Evolutionary conservation across 106 monocot species (phyloP).

Genomic region (Alisma plantagoaquatica): DNA sequence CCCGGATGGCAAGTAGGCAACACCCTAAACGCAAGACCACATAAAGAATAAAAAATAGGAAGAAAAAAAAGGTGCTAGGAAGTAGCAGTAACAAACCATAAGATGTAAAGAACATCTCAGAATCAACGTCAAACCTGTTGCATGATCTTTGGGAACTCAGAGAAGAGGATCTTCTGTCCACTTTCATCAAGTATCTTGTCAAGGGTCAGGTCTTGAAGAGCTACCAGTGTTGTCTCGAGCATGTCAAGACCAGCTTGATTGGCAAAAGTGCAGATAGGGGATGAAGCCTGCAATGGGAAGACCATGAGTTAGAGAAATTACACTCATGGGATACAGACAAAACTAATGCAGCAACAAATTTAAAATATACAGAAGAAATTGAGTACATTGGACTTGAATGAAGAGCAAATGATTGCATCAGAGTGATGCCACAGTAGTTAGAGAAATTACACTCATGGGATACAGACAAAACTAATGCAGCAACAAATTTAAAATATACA

Average conservation of each 20-base stretch:
- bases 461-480: no score
- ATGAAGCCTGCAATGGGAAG: conserved; percentile 13
- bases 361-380: no score
- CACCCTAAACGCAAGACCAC: conserved; percentile 41
- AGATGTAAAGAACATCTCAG: no score
- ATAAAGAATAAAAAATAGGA: no score
- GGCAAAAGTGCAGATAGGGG: conserved; percentile 15
- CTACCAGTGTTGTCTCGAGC: conserved; percentile 44
- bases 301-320: not conserved
- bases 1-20: conserved; percentile 56
- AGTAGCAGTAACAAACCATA: no score
- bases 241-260: conserved; percentile 56
- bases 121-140: no score
- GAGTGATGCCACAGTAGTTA: conserved; percentile 82
- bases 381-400: conserved; percentile 45
- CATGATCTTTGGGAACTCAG: conserved; percentile 76
- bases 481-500: no score
- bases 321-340: no score
- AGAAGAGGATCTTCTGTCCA: conserved; percentile 53
- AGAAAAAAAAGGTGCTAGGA: no score
- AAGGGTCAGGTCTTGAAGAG: conserved; percentile 20
- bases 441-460: conserved; percentile 12
- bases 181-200: conserved; percentile 28
- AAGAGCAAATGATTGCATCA: conserved; percentile 85
- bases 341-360: no score